Base-by-base conservation (phyloP, 176 grass and related monocot genomes). In the Aegilops umbellulata region DNA sequence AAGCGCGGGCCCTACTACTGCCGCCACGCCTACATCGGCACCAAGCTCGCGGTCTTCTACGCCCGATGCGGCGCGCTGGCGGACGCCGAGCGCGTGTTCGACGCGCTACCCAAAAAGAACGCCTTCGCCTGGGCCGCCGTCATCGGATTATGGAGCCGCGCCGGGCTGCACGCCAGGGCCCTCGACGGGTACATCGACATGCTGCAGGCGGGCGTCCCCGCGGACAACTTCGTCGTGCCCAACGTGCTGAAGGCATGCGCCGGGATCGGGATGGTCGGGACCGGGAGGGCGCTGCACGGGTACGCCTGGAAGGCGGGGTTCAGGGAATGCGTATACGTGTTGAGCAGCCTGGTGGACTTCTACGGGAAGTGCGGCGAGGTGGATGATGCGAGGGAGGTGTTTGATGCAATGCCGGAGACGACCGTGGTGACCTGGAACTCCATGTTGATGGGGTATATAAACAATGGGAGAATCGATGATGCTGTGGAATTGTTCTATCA, bases 311-410 rank as follows among this genome's bases (percentile, higher is more conserved):
- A 88, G 78, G 71, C 41, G 1, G 90, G 90, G 30, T 35, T 91
- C 9, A 65, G 53, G 65, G 86, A 77, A 5, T 91, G 90, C 55
- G 78, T 94, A 55, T 78, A 92, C 26, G 84, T 94, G 42, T 63
- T 91, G 84, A 97, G 90, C 66, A 97, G 91, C 65, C 81, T 97
- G 80, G 84, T 94, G 63, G 89, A 91, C 55, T 94, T 94, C 79
- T 97, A 92, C 32, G 84, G 86, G 1, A 94, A 92, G 74, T 84
- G 78, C 64, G 86, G 86, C 2, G 30, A 87, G 34, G 61, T 85
- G 36, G 67, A 74, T 32, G 7, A 79, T 12, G 91, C 91, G 8
- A 75, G 89, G 66, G 29, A 6, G 26, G 58, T 95, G 82, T 95
- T 97, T 39, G 92, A 95, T 55, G 85, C 79, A 86, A 95, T 97